A percentile compares a stretch with the other conserved stretches of the same genome.
These are phyloP conservation scores for Amphirosellinia nigrospora DNA, from an alignment of 495 filamentous ascomycete species.

Conservation along the genomic window DNA sequence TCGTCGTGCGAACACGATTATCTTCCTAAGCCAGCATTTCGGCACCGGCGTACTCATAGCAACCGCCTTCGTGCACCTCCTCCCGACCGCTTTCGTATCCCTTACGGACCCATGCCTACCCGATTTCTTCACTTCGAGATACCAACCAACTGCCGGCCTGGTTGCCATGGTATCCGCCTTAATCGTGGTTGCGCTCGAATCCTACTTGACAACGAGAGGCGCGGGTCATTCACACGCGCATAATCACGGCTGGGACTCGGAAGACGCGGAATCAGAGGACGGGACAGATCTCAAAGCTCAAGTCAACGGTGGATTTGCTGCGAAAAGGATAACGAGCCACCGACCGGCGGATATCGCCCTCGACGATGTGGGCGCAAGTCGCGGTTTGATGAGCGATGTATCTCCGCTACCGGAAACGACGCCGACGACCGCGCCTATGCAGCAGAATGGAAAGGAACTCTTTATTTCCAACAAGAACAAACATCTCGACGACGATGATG, in stretches of 20 bases:
- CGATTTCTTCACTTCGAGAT: conserved; percentile 71
- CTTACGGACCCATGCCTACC: conserved; percentile 83
- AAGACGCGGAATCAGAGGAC: conserved; percentile 43
- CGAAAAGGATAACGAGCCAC: conserved; percentile 33
- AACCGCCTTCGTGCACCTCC: conserved; percentile 86
- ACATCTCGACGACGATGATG: conserved; percentile 38
- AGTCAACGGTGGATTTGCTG: conserved; percentile 31
- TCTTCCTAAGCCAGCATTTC: conserved; percentile 83
- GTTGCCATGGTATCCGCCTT: conserved; percentile 81
- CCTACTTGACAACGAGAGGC: conserved; percentile 68
- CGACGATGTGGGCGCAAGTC: conserved; percentile 49
- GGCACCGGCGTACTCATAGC: conserved; percentile 87
- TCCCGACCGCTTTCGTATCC: conserved; percentile 82
- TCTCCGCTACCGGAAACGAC: conserved; percentile 56
- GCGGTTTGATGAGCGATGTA: conserved; percentile 54
- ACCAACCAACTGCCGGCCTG: conserved; percentile 76
- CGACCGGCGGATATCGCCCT: conserved; percentile 51
- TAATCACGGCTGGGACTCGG: conserved; percentile 42
- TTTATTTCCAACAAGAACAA: conserved; percentile 19
- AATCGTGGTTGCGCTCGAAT: conserved; percentile 76
- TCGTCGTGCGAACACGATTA: conserved; percentile 53
- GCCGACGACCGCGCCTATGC: conserved; percentile 31
- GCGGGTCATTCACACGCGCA: conserved; percentile 58
- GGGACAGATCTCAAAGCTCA: conserved; percentile 29
- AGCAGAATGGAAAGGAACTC: conserved; percentile 23